Evolutionary conservation across 2,329 filamentous ascomycete genomes (phyloP).

Genomic region (Ilyonectria sp.): DNA sequence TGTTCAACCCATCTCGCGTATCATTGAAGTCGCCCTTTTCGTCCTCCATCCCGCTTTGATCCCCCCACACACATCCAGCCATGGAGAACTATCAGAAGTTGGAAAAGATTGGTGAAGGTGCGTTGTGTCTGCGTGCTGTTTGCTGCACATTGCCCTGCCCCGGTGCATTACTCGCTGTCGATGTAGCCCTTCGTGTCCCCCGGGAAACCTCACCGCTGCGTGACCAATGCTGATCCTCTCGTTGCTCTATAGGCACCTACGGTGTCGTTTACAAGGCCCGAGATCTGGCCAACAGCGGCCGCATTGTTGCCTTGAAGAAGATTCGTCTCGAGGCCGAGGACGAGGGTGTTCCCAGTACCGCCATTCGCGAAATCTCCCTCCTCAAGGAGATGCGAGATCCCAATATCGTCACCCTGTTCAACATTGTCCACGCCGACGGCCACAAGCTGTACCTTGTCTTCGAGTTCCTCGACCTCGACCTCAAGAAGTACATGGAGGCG

Average conservation of each 20-base stretch:
- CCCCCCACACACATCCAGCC: slow-evolving; percentile 35
- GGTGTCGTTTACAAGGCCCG: slow-evolving; percentile 96
- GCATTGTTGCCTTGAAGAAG: slow-evolving; percentile 95
- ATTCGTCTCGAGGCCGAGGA: slow-evolving; percentile 96
- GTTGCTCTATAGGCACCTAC: slow-evolving; percentile 81
- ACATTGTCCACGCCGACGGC: slow-evolving; percentile 95
- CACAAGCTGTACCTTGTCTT: slow-evolving; percentile 96
- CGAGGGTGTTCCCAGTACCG: slow-evolving; percentile 92
- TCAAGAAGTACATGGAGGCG: slow-evolving; percentile 97
- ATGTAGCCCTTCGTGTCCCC: not conserved
- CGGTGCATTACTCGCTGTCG: not conserved
- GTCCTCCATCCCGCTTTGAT: slow-evolving; percentile 19
- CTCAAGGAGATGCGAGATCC: slow-evolving; percentile 95
- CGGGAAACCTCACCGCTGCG: slow-evolving; percentile 17
- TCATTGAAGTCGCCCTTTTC: slow-evolving; percentile 3
- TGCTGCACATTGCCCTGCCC: slow-evolving; percentile 6
- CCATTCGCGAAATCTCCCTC: slow-evolving; percentile 93
- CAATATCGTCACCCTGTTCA: slow-evolving; percentile 89
- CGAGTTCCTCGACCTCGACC: slow-evolving; percentile 90
- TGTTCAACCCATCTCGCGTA: not conserved
- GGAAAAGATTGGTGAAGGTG: slow-evolving; percentile 97
- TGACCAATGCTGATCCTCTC: slow-evolving; percentile 13
- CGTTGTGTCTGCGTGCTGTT: slow-evolving; percentile 46
- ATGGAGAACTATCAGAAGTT: slow-evolving; percentile 99
- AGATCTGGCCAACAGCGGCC: slow-evolving; percentile 84